phyloP scores from a whole-genome alignment of 495 filamentous ascomycete species.

The Tuber indicum region DNA sequence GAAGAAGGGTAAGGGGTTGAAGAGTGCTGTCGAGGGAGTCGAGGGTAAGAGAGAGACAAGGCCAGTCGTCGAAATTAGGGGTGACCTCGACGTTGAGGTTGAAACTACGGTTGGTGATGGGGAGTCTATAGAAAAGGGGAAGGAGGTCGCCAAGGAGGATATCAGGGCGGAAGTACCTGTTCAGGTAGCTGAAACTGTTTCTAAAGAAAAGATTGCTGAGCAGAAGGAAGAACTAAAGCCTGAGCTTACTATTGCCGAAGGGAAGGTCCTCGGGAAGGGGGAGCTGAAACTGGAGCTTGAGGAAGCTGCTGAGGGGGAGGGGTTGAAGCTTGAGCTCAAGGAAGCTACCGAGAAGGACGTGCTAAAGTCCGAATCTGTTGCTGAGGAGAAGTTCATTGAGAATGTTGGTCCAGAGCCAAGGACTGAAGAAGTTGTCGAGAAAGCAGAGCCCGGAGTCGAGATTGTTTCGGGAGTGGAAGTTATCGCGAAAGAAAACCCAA shows the following conservation, averaged over 20 bases:
- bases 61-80: conserved; percentile 10
- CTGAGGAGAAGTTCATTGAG: background rate
- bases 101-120: conserved; percentile 26
- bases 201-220: conserved; percentile 4
- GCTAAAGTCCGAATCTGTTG: conserved; percentile 1
- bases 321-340: conserved; percentile 20
- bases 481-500: background rate
- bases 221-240: conserved; percentile 8
- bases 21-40: conserved; percentile 20
- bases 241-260: conserved; percentile 14
- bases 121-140: conserved; percentile 11
- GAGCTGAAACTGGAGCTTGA: conserved; percentile 29
- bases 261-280: background rate
- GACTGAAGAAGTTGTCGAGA: background rate
- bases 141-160: conserved; percentile 32
- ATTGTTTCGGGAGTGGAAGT: conserved; percentile 1
- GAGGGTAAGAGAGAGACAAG: conserved; percentile 27
- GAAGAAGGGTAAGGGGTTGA: conserved; percentile 53
- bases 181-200: conserved; percentile 9
- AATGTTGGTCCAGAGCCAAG: background rate
- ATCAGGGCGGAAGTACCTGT: conserved; percentile 32
- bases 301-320: background rate
- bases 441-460: conserved; percentile 15
- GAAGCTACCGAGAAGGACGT: conserved; percentile 35
- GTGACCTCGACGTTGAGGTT: conserved; percentile 31